A percentile compares a stretch with the other conserved stretches of the same genome.
These are phyloP conservation scores for Striga asiatica DNA, from an alignment of 257 asterid species.

Conservation along the genomic window DNA sequence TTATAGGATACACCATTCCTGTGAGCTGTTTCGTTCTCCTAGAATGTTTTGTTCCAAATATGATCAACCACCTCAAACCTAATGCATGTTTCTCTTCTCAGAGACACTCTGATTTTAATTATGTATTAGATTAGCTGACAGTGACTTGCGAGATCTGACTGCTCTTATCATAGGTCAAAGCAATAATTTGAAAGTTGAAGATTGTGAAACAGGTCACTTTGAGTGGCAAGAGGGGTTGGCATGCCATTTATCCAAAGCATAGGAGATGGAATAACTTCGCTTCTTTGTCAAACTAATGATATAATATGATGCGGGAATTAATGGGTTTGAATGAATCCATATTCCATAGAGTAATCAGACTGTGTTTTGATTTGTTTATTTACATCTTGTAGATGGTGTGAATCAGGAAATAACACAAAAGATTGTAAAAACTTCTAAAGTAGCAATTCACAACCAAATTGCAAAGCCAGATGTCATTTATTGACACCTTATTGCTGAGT, in stretches of 20 bases:
- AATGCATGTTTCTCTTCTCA: too few species aligned
- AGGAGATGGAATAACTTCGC: neutral
- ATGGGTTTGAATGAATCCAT: neutral
- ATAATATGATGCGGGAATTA: neutral
- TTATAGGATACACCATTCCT: neutral
- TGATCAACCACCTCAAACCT: too few species aligned
- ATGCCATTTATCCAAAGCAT: neutral
- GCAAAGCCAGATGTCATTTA: neutral
- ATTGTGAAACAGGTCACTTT: neutral
- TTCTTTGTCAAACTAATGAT: neutral
- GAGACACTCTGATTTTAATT: too few species aligned
- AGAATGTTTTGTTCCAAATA: neutral
- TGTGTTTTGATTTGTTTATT: neutral
- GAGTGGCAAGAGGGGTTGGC: neutral
- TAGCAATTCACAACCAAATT: neutral
- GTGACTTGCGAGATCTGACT: too few species aligned
- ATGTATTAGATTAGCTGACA: too few species aligned
- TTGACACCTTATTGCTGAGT: slow-evolving; percentile 13
- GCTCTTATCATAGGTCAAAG: neutral
- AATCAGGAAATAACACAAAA: neutral
- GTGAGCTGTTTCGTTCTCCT: neutral
- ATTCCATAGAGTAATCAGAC: neutral
- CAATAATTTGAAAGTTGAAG: neutral
- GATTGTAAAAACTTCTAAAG: neutral
- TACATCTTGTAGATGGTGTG: neutral